These are phyloP conservation scores for Avena insularis DNA, from an alignment of 176 grass and related monocot species.

Conservation along the genomic window DNA sequence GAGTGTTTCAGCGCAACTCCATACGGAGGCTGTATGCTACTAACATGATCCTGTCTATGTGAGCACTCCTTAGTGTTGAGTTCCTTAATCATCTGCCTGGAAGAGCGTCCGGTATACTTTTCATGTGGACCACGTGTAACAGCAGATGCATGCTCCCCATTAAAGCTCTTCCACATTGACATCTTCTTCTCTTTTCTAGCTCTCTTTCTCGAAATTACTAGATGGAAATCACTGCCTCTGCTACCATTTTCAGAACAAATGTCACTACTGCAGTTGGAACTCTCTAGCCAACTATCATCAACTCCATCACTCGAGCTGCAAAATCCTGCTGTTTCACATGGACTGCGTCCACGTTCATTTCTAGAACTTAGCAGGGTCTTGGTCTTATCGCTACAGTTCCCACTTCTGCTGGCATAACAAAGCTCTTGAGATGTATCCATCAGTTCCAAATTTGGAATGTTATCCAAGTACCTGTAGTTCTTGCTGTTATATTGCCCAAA, in stretches of 20 bases:
- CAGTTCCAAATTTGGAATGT: conserved; percentile 13
- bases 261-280: conserved; percentile 35
- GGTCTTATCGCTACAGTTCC: conserved; percentile 44
- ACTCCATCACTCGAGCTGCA: conserved; percentile 35
- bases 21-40: conserved; percentile 41
- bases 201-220: conserved; percentile 73
- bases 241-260: conserved; percentile 48
- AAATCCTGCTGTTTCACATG: conserved; percentile 18
- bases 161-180: conserved; percentile 44
- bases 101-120: conserved; percentile 41
- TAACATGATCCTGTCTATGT: conserved; percentile 37
- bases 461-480: conserved; percentile 36
- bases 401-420: conserved; percentile 39
- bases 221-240: conserved; percentile 60
- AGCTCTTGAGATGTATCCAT: conserved; percentile 52
- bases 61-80: conserved; percentile 22
- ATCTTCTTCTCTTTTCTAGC: conserved; percentile 66
- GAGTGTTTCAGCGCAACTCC: conserved; percentile 35
- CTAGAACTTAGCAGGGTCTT: conserved; percentile 18
- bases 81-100: conserved; percentile 52
- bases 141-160: conserved; percentile 17
- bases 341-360: conserved; percentile 45
- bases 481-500: conserved; percentile 41
- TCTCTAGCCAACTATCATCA: conserved; percentile 46
- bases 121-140: conserved; percentile 24